Evolutionary conservation across 192 early-diverging fungal species (phyloP), one percentile per base, ranked within the genome.

Genomic region (Coemansia sp.): DNA sequence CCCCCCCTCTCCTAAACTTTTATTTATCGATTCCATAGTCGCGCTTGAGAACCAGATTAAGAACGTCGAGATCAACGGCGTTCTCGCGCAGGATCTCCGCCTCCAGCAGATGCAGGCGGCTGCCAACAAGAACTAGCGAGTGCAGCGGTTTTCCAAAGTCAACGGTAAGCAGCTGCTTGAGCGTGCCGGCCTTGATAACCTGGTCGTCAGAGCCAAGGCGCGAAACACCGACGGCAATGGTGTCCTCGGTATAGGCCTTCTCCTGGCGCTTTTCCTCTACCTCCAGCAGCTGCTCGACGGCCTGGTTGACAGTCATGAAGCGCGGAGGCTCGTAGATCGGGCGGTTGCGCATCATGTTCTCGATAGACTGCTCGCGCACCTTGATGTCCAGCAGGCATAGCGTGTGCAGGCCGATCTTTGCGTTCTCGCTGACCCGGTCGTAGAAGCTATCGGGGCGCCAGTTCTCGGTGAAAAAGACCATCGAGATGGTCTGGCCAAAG

Each of bases 361-460:
- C 96, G 39, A 93, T 83, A 53, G 85, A 88, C 75, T 97, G 96
- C 82, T 98, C 96, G 72, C 96, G 95, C 30, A 98, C 96, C 80
- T 98, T 98, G 83, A 98, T 98, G 78, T 98, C 95, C 53, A 97
- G 84, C 61, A 99, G 74, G 68, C 93, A 95, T 51, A 99, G 84
- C 4, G 97, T 99, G 63, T 99, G 97, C 60, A 99, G 74, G 27
- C 90, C 93, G 55, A 92, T 76, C 54, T 74, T 67, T 22, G 86
- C 65, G 81, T 99, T 99, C 58, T 90, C 85, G 65, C 90, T 88
- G 70, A 99, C 87, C 60, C 93, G 89, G 61, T 92, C 90, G 82
- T 97, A 98, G 74, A 94, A 99, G 63, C 90, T 93, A 68, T 99
- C 97, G 0, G 97, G 97, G 27, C 91, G 85, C 97, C 97, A 99